Conservation (phyloP, 495 filamentous ascomycete species). For the Penicillium paradoxum region DNA sequence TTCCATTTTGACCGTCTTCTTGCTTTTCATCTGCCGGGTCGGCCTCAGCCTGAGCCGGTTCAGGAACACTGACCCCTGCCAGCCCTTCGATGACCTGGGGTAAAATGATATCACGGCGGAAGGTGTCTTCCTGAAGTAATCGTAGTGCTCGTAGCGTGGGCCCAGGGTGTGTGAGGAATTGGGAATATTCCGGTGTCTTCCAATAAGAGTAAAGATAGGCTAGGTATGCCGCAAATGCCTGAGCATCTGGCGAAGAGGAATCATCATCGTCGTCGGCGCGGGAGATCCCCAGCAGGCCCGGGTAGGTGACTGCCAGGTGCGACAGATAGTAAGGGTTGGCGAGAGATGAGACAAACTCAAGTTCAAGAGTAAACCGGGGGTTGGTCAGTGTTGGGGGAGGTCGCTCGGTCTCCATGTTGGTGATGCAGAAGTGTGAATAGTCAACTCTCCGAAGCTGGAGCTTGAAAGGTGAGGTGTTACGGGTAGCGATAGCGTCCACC, state of each 20-base stretch:
- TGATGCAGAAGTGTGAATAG: not conserved
- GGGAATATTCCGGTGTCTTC: constrained; percentile 73
- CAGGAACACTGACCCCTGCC: constrained; percentile 50
- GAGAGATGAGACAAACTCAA: constrained; percentile 80
- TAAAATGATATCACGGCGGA: constrained; percentile 74
- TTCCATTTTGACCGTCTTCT: constrained; percentile 19
- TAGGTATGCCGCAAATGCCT: constrained; percentile 75
- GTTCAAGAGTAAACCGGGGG: constrained; percentile 39
- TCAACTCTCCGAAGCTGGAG: not conserved
- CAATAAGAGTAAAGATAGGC: constrained; percentile 79
- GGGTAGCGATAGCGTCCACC: not conserved
- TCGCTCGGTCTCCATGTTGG: constrained; percentile 24
- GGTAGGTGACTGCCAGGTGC: constrained; percentile 64
- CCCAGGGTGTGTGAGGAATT: constrained; percentile 75
- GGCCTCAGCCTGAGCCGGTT: constrained; percentile 15
- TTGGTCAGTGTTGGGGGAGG: constrained; percentile 40
- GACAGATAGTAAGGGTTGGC: constrained; percentile 80
- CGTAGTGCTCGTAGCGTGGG: constrained; percentile 79
- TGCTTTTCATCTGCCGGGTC: constrained; percentile 26
- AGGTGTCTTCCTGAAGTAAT: constrained; percentile 75
- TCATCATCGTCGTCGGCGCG: constrained; percentile 33
- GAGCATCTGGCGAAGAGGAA: constrained; percentile 48
- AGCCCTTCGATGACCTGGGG: constrained; percentile 64
- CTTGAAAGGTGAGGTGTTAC: not conserved
- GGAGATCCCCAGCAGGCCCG: constrained; percentile 43